Evolutionary conservation across 768 basidiomycete species (phyloP).

Genomic region (Termitomyces sp.): DNA sequence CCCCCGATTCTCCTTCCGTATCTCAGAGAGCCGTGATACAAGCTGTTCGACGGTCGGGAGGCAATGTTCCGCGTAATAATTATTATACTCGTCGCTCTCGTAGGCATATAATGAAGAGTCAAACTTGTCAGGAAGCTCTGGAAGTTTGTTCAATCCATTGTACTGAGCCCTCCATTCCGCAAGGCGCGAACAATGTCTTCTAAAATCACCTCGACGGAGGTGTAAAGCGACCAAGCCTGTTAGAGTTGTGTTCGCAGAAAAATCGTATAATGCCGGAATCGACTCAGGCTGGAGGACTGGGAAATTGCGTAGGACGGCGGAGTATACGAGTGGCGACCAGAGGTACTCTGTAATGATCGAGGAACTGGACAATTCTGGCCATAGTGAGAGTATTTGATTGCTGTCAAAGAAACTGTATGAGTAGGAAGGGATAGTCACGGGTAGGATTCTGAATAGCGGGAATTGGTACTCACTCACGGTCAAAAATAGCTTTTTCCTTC

Average conservation of each 20-base stretch:
- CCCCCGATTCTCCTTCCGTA: conserved; percentile 22
- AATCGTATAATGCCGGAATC: conserved; percentile 14
- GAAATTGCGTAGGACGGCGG: conserved; percentile 45
- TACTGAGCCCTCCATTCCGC: conserved; percentile 36
- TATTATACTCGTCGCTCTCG: conserved; percentile 11
- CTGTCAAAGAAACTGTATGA: conserved; percentile 46
- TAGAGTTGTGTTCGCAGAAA: conserved; percentile 20
- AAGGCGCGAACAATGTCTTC: conserved; percentile 46
- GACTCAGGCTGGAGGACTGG: conserved; percentile 30
- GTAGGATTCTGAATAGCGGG: background rate
- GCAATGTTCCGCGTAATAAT: conserved; percentile 32
- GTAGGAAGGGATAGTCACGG: conserved; percentile 33
- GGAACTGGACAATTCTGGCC: conserved; percentile 37
- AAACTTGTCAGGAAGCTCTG: conserved; percentile 36
- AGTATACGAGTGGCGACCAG: conserved; percentile 58
- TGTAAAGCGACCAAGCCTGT: conserved; percentile 48
- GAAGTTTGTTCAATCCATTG: conserved; percentile 46
- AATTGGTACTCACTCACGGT: conserved; percentile 34
- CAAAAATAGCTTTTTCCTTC: conserved; percentile 35
- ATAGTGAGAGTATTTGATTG: conserved; percentile 34
- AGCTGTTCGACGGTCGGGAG: conserved; percentile 32
- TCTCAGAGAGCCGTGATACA: conserved; percentile 24
- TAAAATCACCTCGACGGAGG: conserved; percentile 52
- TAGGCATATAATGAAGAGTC: conserved; percentile 17
- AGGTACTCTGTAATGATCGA: conserved; percentile 46